Percentiles rank a stretch among this genome's conserved stretches.
Conservation (phyloP, 1,139 yeast species). For the Yamadazyma trypodendri region DNA sequence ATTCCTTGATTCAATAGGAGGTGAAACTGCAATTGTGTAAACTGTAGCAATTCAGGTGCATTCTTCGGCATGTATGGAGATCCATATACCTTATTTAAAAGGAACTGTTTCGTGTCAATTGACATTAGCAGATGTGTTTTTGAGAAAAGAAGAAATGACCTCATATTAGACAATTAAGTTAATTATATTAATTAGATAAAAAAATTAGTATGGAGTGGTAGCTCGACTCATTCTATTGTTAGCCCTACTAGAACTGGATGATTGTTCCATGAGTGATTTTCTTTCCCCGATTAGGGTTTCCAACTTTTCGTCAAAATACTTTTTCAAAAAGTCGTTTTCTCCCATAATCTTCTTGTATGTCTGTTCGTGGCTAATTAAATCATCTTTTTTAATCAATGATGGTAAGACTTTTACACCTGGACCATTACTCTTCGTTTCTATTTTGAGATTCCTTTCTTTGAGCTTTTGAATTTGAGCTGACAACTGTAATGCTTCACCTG, state of each 20-base stretch:
- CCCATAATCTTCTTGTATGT: conserved; percentile 24
- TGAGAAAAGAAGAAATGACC: no score
- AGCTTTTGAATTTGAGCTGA: conserved; percentile 33
- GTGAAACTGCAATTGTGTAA: conserved; percentile 3
- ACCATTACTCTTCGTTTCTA: conserved; percentile 41
- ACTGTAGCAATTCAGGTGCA: conserved; percentile 8
- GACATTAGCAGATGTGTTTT: neutral
- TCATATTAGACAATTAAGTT: no score
- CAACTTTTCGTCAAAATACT: conserved; percentile 32
- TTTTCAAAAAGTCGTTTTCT: conserved; percentile 37
- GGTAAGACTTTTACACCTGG: conserved; percentile 45
- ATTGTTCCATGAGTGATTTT: conserved; percentile 29
- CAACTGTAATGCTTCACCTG: conserved; percentile 55
- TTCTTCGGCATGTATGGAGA: conserved; percentile 16
- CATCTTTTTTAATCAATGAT: conserved; percentile 36
- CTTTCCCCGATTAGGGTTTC: conserved; percentile 43
- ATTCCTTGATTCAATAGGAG: neutral
- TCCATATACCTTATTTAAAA: conserved; percentile 11
- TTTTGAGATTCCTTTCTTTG: conserved; percentile 24
- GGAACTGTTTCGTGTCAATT: neutral
- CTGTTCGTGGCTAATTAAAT: conserved; percentile 27
- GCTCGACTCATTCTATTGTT: conserved; percentile 40
- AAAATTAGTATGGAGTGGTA: conserved; percentile 32
- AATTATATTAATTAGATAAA: neutral
- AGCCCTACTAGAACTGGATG: conserved; percentile 33